Evolutionary conservation across 495 filamentous ascomycete genomes (phyloP).

Genomic region (Penicillium argentinense): DNA sequence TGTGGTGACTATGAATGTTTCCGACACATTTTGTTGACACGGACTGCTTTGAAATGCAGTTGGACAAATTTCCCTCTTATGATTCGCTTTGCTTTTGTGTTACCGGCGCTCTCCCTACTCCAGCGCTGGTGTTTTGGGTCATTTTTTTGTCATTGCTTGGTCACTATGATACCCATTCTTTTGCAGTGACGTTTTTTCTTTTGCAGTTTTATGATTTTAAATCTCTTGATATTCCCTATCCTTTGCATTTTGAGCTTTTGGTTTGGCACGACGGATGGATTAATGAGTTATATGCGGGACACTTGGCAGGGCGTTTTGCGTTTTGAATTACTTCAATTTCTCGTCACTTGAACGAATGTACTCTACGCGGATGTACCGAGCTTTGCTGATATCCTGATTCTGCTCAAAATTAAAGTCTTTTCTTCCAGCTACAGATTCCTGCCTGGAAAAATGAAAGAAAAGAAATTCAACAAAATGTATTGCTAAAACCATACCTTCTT

Average conservation of each 20-base stretch:
- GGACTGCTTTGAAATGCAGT: too few relatives aligned
- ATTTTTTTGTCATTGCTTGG: neutral
- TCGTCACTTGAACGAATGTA: neutral
- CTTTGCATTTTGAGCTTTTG: slow-evolving; percentile 1
- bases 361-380: neutral
- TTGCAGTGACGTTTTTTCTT: neutral
- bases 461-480: neutral
- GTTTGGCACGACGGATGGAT: neutral
- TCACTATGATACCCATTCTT: slow-evolving; percentile 21
- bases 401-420: neutral
- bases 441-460: neutral
- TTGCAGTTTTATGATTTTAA: neutral
- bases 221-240: neutral
- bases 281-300: neutral
- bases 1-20: slow-evolving; percentile 37
- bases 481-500: neutral
- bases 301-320: slow-evolving; percentile 1
- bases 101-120: slow-evolving; percentile 6
- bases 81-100: neutral
- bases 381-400: neutral
- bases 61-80: too few relatives aligned
- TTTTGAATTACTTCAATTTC: neutral
- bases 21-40: neutral
- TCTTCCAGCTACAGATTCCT: neutral
- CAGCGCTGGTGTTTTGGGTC: slow-evolving; percentile 4